Evolutionary conservation across 2,329 filamentous ascomycete species (phyloP).

Genomic region (Cordyceps tenuipes): DNA sequence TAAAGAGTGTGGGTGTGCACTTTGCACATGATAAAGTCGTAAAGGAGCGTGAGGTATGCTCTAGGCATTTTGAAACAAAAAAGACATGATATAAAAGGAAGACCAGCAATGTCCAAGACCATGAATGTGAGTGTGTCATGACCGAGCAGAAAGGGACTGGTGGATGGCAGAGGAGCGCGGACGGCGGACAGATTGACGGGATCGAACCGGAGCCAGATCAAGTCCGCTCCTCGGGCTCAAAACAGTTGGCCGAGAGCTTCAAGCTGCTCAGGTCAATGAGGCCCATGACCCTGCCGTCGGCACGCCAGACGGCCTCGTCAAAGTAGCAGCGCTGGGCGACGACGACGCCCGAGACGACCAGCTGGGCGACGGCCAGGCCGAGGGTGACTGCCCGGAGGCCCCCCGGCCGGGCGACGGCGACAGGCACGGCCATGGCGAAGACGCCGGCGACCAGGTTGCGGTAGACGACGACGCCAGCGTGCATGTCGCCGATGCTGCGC

Average conservation of each 20-base stretch:
- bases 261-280: constrained; percentile 36
- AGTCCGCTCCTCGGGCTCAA: constrained; percentile 30
- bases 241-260: constrained; percentile 37
- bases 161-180: no score
- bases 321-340: constrained; percentile 33
- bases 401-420: constrained; percentile 23
- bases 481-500: constrained; percentile 42
- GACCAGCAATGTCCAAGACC: not conserved
- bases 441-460: constrained; percentile 33
- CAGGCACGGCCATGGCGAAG: constrained; percentile 35
- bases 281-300: constrained; percentile 40
- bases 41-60: not conserved
- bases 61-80: not conserved
- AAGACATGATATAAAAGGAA: not conserved
- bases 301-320: constrained; percentile 32
- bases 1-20: constrained; percentile 1
- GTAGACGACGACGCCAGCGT: constrained; percentile 32
- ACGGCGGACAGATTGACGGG: no score
- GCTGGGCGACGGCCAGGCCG: constrained; percentile 34
- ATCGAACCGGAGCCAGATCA: no score
- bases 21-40: constrained; percentile 1
- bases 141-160: not conserved
- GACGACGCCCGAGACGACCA: constrained; percentile 27
- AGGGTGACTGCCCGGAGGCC: constrained; percentile 32
- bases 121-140: no score